phyloP scores from a whole-genome alignment of 768 basidiomycete genomes.

The Trametes villosa region DNA sequence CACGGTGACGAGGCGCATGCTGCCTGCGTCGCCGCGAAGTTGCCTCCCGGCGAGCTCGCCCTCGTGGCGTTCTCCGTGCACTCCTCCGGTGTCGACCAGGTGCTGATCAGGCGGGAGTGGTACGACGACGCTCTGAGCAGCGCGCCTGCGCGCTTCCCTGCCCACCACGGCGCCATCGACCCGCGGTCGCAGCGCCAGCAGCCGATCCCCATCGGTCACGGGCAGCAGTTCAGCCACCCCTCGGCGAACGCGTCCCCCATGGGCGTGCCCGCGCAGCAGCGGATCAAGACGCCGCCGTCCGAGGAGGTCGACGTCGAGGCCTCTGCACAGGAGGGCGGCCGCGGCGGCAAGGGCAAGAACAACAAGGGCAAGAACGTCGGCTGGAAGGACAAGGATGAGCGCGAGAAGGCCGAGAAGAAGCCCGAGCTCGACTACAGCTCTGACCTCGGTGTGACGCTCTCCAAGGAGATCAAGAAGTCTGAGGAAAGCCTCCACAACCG shows the following conservation, averaged over 20 bases:
- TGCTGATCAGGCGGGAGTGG: conserved; percentile 86
- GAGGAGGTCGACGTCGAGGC: conserved; percentile 76
- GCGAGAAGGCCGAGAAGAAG: conserved; percentile 49
- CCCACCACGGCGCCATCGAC: conserved; percentile 34
- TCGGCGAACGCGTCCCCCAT: conserved; percentile 22
- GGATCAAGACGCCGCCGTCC: conserved; percentile 70
- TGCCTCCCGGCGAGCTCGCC: conserved; percentile 74
- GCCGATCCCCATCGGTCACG: conserved; percentile 4
- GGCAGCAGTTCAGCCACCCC: conserved; percentile 24
- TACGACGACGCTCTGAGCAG: conserved; percentile 67
- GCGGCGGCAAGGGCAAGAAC: conserved; percentile 58
- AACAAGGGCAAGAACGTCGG: conserved; percentile 60
- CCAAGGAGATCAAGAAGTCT: conserved; percentile 80
- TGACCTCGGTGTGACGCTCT: conserved; percentile 58
- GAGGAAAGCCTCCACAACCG: conserved; percentile 79
- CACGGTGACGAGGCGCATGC: conserved; percentile 82
- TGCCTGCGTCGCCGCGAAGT: conserved; percentile 81
- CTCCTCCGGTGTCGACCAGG: conserved; percentile 86
- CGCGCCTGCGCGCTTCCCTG: conserved; percentile 66
- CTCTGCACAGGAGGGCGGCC: conserved; percentile 57
- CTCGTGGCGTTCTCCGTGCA: conserved; percentile 90
- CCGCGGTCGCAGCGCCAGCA: conserved; percentile 23
- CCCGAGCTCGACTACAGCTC: conserved; percentile 38
- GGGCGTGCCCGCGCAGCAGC: conserved; percentile 34
- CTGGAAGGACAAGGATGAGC: conserved; percentile 59